phyloP scores from a whole-genome alignment of 305 asterid species.

The Fraxinus velutina region DNA sequence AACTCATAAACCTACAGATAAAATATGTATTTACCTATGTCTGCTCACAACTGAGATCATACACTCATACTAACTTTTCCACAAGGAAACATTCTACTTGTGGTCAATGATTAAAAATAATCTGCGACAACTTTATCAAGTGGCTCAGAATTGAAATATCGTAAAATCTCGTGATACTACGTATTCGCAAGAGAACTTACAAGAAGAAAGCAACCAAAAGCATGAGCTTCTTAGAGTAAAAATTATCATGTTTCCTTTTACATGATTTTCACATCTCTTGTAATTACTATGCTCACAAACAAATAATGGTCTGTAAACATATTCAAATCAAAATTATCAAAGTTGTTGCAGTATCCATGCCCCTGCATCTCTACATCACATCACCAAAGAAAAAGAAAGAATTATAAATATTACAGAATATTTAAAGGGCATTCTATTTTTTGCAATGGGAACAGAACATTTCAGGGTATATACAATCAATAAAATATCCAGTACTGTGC shows the following conservation, averaged over 20 bases:
- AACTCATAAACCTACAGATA: neutral
- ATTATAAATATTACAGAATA: neutral
- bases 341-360: neutral
- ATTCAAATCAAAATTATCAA: neutral
- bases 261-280: neutral
- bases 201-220: neutral
- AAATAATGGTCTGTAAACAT: neutral
- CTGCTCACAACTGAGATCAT: neutral
- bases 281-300: neutral
- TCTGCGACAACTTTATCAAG: neutral
- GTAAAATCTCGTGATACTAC: neutral
- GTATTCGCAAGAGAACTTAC: neutral
- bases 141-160: neutral
- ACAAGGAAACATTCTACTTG: neutral
- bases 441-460: neutral
- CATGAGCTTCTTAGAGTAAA: neutral
- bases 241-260: neutral
- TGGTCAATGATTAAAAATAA: neutral
- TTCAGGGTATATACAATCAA: neutral
- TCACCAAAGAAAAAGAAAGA: neutral
- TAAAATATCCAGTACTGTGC: neutral
- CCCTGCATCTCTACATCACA: conserved; percentile 1
- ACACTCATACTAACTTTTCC: neutral
- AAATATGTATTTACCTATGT: neutral
- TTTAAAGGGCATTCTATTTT: neutral